Conservation (phyloP, 176 grass and related monocot species). For the Themeda triandra region DNA sequence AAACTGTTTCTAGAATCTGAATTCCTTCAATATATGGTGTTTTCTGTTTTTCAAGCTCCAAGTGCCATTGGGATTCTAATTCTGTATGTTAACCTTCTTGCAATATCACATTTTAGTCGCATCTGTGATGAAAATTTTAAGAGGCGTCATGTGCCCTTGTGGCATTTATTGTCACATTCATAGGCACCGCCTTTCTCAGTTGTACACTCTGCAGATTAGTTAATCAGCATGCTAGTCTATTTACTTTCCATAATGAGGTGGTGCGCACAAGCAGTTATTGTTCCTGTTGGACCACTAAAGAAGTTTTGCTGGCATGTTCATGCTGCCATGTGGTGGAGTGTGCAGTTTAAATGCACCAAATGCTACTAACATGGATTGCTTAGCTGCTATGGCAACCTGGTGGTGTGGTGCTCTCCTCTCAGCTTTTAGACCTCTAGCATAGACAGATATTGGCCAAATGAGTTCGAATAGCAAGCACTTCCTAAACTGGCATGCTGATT, state of each 20-base stretch:
- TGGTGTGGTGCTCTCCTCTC: background rate
- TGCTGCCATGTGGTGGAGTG: slow-evolving; percentile 5
- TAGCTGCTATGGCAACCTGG: slow-evolving; percentile 2
- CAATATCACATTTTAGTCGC: background rate
- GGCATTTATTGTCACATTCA: slow-evolving; percentile 28
- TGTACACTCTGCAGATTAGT: background rate
- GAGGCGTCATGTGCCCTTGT: background rate
- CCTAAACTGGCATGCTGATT: background rate
- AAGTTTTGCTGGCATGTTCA: slow-evolving; percentile 11
- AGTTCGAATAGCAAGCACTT: background rate
- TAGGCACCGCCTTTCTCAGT: background rate
- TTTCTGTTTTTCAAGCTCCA: background rate
- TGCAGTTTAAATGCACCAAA: slow-evolving; percentile 20
- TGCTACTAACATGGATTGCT: background rate
- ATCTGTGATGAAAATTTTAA: background rate
- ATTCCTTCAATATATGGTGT: background rate
- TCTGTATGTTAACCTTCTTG: background rate
- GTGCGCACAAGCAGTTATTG: background rate
- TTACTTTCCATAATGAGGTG: slow-evolving; percentile 27
- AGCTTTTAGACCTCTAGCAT: background rate
- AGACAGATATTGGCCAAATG: background rate
- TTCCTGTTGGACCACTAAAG: slow-evolving; percentile 32
- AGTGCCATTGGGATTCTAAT: background rate
- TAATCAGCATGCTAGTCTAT: slow-evolving; percentile 28
- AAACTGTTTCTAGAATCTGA: background rate